phyloP scores from a whole-genome alignment of 441 rosid genomes.

The Metrosideros polymorpha region DNA sequence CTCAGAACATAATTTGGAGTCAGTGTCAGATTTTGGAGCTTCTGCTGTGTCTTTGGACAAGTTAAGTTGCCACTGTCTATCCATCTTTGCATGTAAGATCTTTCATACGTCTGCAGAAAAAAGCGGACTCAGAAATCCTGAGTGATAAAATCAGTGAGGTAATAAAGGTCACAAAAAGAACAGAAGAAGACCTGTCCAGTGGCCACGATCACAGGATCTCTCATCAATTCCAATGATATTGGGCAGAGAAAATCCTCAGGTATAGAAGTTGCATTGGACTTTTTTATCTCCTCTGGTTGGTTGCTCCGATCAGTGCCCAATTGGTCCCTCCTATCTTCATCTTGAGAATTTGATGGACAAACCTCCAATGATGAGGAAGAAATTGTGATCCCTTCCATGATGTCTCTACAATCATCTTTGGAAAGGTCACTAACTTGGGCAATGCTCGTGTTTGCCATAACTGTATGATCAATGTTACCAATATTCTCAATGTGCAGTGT shows the following conservation, averaged over 20 bases:
- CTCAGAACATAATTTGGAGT: constrained; percentile 87
- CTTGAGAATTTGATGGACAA: constrained; percentile 21
- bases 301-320: constrained; percentile 7
- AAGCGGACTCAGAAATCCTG: constrained; percentile 9
- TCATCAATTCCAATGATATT: constrained; percentile 80
- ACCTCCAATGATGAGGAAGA: constrained; percentile 24
- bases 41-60: constrained; percentile 96
- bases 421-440: constrained; percentile 15
- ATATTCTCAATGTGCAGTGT: constrained; percentile 17
- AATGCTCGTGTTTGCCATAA: constrained; percentile 17
- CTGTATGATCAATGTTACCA: constrained; percentile 21
- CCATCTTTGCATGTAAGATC: constrained; percentile 95
- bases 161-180: neutral
- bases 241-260: constrained; percentile 89
- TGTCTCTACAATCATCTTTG: constrained; percentile 10
- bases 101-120: constrained; percentile 81
- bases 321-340: constrained; percentile 13
- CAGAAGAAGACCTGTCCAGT: constrained; percentile 72
- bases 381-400: constrained; percentile 16
- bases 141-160: neutral
- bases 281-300: constrained; percentile 42
- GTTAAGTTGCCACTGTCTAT: constrained; percentile 75
- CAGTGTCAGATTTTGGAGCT: constrained; percentile 63
- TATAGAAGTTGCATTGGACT: constrained; percentile 36
- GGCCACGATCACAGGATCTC: constrained; percentile 86